Base-by-base conservation (phyloP, 768 basidiomycete genomes). In the Mrakia frigida region DNA sequence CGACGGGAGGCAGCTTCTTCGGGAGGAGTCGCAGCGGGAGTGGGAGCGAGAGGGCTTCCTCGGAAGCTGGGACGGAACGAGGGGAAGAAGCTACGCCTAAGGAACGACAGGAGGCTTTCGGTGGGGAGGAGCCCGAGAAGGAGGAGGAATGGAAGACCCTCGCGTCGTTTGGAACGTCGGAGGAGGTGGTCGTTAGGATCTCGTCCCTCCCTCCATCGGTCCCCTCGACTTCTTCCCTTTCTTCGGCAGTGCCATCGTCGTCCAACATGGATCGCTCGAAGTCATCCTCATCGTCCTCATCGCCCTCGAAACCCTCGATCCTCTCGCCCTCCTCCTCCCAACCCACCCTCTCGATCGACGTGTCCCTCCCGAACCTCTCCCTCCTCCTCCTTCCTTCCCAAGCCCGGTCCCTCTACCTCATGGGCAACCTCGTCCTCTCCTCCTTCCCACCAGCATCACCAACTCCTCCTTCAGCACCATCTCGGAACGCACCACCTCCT, bases 171-270 rank as follows among this genome's bases (percentile, higher is more conserved):
- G 89, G 90, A 25, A n/a, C n/a, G n/a, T 81, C 86, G 21, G 87
- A 89, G 41, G 88, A 92, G 28, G 85, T 93, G 69, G 81, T 87
- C 4, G 77, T 92, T 65, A 85, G 85, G 61, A 82, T 93, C 28
- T 83, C 82, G 46, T 90, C 88, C 0, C 87, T 88, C 61, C 82
- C 84, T 59, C 77, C 78, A 3, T 35, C 70, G 28, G 11, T 28
- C 25, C 5, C 74, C 31, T 14, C 37, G 25, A 28, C 74, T 0
- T 7, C 53, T 3, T 53, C 67, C 1, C 37, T 35, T 1, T 70
- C 68, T 10, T 60, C 74, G 28, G 4, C 63, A 28, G 35, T n/a
- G 18, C 46, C n/a, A 2, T 21, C 46, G 11, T 50, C 46, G 46
- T 14, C 46, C 46, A 50, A 14, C 23, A 31, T 28, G 46, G 56